phyloP scores from a whole-genome alignment of 345 rosid species.

The Sonneratia alba region DNA sequence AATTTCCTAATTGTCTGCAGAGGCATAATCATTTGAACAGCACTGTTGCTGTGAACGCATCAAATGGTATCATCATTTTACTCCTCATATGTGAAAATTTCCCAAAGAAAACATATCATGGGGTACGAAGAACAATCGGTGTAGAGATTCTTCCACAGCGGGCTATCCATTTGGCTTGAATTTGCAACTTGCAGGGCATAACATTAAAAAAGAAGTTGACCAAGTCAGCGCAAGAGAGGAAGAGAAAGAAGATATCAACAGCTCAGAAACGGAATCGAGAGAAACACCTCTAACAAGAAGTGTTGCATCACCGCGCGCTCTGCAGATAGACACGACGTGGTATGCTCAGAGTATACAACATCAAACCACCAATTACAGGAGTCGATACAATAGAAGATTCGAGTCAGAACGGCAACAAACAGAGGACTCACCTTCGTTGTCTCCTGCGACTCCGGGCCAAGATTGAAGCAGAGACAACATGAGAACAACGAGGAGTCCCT shows the following conservation, averaged over 20 bases:
- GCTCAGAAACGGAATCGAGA: not conserved
- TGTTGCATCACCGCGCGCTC: no score
- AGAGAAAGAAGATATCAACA: not conserved
- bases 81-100: no score
- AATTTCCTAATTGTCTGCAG: not conserved
- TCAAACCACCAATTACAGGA: not conserved
- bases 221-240: not conserved
- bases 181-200: not conserved
- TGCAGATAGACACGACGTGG: no score
- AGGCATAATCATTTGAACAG: not conserved
- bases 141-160: no score
- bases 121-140: no score
- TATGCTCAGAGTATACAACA: no score
- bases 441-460: conserved; percentile 36
- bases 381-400: not conserved
- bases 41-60: not conserved
- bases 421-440: conserved; percentile 50
- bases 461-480: conserved; percentile 31
- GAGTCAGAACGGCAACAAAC: not conserved
- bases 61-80: not conserved
- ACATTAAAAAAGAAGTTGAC: not conserved
- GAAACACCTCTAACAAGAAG: no score
- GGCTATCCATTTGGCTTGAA: not conserved
- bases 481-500: conserved; percentile 22
- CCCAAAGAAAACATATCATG: no score